These are phyloP conservation scores for Singerocomus rubriflavus DNA, from an alignment of 1,284 basidiomycete species.

Conservation along the genomic window DNA sequence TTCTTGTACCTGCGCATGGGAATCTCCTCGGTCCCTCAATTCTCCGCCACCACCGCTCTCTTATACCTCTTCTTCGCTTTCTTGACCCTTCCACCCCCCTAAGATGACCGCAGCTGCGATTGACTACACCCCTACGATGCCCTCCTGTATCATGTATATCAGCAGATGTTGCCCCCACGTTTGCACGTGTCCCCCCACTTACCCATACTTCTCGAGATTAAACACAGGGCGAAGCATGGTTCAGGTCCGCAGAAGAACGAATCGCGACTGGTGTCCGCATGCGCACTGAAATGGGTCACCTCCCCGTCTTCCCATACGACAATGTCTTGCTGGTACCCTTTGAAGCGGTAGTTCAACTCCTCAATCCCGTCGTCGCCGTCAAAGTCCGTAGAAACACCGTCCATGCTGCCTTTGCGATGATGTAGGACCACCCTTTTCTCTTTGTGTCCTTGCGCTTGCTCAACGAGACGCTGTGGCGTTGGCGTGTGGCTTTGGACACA, in stretches of 20 bases:
- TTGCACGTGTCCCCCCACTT: too few relatives aligned
- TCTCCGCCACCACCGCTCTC: conserved; percentile 2
- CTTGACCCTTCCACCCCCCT: background rate
- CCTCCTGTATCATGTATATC: conserved; percentile 37
- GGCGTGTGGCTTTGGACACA: background rate
- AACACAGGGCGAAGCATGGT: conserved; percentile 59
- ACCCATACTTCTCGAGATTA: conserved; percentile 32
- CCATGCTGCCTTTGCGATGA: conserved; percentile 70
- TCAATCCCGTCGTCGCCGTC: conserved; percentile 81
- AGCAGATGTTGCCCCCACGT: conserved; percentile 16
- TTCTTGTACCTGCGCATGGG: background rate
- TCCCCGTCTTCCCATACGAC: conserved; percentile 73
- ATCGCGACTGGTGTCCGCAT: conserved; percentile 60
- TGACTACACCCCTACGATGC: conserved; percentile 39
- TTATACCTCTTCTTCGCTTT: conserved; percentile 12
- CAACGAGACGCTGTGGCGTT: background rate
- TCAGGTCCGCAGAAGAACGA: conserved; percentile 48
- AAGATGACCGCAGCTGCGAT: conserved; percentile 19
- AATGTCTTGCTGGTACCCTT: conserved; percentile 65
- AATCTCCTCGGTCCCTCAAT: background rate
- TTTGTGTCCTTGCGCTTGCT: background rate
- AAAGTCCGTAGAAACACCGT: conserved; percentile 77
- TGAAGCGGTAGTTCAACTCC: conserved; percentile 64
- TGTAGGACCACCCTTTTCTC: conserved; percentile 25
- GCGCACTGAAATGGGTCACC: conserved; percentile 58